phyloP scores from a whole-genome alignment of 2,329 filamentous ascomycete genomes.

The Pseudohalonectria lignicola region DNA sequence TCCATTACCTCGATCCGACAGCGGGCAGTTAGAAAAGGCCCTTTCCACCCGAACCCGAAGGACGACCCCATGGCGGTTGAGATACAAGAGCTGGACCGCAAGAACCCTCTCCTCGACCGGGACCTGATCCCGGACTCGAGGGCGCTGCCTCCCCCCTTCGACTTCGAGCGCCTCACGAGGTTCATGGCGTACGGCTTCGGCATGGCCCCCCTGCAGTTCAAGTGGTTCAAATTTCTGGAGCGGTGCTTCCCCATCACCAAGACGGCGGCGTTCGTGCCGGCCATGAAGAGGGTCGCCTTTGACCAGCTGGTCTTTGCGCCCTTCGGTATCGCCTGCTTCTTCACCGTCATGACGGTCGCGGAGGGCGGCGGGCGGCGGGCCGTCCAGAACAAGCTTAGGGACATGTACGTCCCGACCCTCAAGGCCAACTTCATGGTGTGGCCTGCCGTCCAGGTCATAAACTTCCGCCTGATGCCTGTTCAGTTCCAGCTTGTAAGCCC shows the following conservation, averaged over 20 bases:
- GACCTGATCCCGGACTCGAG: conserved; percentile 58
- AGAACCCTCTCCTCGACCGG: conserved; percentile 54
- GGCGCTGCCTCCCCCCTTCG: conserved; percentile 68
- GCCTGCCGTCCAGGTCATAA: conserved; percentile 92
- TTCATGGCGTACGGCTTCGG: conserved; percentile 97
- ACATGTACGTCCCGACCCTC: conserved; percentile 87
- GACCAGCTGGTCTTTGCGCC: conserved; percentile 94
- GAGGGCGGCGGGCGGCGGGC: conserved; percentile 82
- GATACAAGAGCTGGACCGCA: conserved; percentile 76
- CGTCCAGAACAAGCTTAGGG: conserved; percentile 73
- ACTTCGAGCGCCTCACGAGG: conserved; percentile 85
- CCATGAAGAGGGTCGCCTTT: conserved; percentile 80
- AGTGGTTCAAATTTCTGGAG: conserved; percentile 86
- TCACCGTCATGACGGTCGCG: conserved; percentile 90
- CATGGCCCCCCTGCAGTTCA: conserved; percentile 91
- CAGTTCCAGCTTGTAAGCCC: conserved; percentile 86
- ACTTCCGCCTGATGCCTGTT: conserved; percentile 90
- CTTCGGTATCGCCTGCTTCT: conserved; percentile 76
- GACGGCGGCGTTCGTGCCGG: conserved; percentile 60
- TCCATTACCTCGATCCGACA: conserved; percentile 75
- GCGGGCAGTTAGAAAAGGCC: conserved; percentile 51
- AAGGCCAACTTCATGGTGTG: conserved; percentile 95
- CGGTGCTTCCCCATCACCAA: conserved; percentile 77
- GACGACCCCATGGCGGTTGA: conserved; percentile 74
- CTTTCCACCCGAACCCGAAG: conserved; percentile 42